Conservation (phyloP, 192 early-diverging fungal genomes). For the Coemansia sp. region DNA sequence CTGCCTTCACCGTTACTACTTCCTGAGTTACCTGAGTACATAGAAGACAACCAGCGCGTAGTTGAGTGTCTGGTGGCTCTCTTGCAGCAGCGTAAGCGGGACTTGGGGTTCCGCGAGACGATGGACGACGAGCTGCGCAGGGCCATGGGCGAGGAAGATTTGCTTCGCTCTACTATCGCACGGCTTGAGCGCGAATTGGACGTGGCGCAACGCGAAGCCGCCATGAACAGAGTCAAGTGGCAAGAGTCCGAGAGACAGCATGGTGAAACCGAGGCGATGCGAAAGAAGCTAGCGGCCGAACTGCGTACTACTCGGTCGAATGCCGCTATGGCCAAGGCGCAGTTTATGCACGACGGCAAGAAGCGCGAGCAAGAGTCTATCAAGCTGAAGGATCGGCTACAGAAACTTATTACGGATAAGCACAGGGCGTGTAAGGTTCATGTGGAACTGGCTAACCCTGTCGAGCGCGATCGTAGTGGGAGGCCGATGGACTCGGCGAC, state of each 20-base stretch:
- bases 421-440: slow-evolving; percentile 27
- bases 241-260: slow-evolving; percentile 30
- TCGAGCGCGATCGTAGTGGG: slow-evolving; percentile 30
- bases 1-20: slow-evolving; percentile 50
- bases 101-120: slow-evolving; percentile 42
- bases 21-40: slow-evolving; percentile 35
- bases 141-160: slow-evolving; percentile 53
- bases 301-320: slow-evolving; percentile 39
- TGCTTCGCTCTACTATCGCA: slow-evolving; percentile 24
- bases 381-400: slow-evolving; percentile 48
- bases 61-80: slow-evolving; percentile 44
- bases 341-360: slow-evolving; percentile 49
- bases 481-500: slow-evolving; percentile 19
- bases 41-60: slow-evolving; percentile 51
- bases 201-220: slow-evolving; percentile 39
- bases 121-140: slow-evolving; percentile 48
- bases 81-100: slow-evolving; percentile 31
- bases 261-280: slow-evolving; percentile 20
- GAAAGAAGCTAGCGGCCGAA: slow-evolving; percentile 31
- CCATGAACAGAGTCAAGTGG: slow-evolving; percentile 26
- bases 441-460: slow-evolving; percentile 39
- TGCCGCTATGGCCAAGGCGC: slow-evolving; percentile 30
- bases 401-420: slow-evolving; percentile 52
- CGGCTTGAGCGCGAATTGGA: slow-evolving; percentile 50
- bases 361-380: slow-evolving; percentile 49